phyloP scores from a whole-genome alignment of 192 early-diverging fungal species.

The Allomyces javanicus region DNA sequence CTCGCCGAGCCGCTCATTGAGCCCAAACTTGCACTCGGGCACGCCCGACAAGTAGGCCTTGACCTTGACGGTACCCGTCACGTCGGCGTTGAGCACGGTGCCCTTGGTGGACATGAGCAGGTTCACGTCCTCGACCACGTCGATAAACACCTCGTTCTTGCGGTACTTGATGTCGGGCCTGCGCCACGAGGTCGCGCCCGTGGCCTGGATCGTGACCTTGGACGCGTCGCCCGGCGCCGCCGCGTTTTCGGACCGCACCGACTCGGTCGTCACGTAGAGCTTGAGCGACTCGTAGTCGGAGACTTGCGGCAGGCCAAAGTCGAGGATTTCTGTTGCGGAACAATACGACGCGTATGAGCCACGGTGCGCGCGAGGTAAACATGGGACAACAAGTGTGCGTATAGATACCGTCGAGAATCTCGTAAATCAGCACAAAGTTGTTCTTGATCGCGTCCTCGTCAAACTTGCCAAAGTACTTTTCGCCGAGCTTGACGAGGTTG shows the following conservation, averaged over 20 bases:
- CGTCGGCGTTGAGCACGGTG: conserved; percentile 72
- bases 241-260: conserved; percentile 4
- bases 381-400: not conserved
- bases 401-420: conserved; percentile 47
- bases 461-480: conserved; percentile 59
- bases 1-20: conserved; percentile 47
- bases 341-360: not conserved
- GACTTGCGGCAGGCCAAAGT: conserved; percentile 76
- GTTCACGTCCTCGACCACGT: conserved; percentile 97
- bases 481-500: conserved; percentile 45
- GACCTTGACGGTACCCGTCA: conserved; percentile 80
- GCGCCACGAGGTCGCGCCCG: conserved; percentile 83
- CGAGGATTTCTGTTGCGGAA: conserved; percentile 40
- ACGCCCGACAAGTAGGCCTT: conserved; percentile 88
- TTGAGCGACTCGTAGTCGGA: conserved; percentile 65
- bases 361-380: not conserved
- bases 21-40: conserved; percentile 91
- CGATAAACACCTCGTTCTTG: conserved; percentile 96
- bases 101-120: conserved; percentile 71
- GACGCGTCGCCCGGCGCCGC: conserved; percentile 18
- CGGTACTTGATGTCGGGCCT: conserved; percentile 83
- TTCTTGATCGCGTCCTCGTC: conserved; percentile 68
- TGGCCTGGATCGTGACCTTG: conserved; percentile 87
- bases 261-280: conserved; percentile 67
- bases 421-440: conserved; percentile 75